phyloP scores from a whole-genome alignment of 495 filamentous ascomycete species.

The Neurospora sp. region DNA sequence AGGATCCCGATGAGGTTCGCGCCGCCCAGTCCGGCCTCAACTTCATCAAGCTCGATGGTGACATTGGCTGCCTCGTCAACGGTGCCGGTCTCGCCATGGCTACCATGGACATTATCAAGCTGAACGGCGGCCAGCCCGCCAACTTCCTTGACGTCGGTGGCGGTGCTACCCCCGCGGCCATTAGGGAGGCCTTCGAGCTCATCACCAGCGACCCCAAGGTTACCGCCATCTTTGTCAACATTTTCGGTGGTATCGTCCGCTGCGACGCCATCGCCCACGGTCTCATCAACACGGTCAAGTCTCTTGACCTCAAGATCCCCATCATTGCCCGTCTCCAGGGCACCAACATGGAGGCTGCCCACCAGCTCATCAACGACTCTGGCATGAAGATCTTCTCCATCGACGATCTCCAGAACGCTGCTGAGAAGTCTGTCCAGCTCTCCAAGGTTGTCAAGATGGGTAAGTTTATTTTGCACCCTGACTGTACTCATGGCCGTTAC shows the following conservation, averaged over 20 bases:
- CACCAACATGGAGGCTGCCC: slow-evolving; percentile 95
- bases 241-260: slow-evolving; percentile 97
- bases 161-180: slow-evolving; percentile 91
- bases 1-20: slow-evolving; percentile 95
- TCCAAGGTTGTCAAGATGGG: slow-evolving; percentile 98
- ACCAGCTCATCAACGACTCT: slow-evolving; percentile 93
- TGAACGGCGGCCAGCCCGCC: slow-evolving; percentile 90
- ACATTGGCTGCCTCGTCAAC: slow-evolving; percentile 98
- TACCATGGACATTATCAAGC: slow-evolving; percentile 99
- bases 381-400: slow-evolving; percentile 99
- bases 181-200: slow-evolving; percentile 93
- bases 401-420: slow-evolving; percentile 92
- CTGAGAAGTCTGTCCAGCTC: slow-evolving; percentile 97
- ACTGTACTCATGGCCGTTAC: no score
- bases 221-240: slow-evolving; percentile 98
- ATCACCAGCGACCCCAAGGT: slow-evolving; percentile 98
- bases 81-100: slow-evolving; percentile 98
- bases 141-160: slow-evolving; percentile 99
- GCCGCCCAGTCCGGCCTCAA: slow-evolving; percentile 89
- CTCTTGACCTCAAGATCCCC: slow-evolving; percentile 89
- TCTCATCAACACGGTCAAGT: slow-evolving; percentile 84
- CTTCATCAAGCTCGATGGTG: slow-evolving; percentile 99
- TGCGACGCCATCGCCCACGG: slow-evolving; percentile 97
- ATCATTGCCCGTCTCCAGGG: slow-evolving; percentile 95
- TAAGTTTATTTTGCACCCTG: slow-evolving; percentile 30